Conservation (phyloP, 2,329 filamentous ascomycete genomes). For the Phoma sp. region DNA sequence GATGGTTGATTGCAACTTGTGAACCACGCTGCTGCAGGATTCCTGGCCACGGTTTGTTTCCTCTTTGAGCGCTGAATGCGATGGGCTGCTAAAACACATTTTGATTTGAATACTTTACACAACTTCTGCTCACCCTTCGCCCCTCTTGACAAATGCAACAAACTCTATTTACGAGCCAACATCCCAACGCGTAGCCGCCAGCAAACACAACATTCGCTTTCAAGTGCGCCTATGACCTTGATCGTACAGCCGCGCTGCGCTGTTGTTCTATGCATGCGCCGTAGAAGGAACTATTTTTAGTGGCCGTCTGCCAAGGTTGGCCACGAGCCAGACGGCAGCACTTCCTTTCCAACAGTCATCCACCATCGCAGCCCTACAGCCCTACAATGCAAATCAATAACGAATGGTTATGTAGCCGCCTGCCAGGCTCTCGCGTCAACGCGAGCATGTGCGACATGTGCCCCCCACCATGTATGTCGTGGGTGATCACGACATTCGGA, state of each 20-base stretch:
- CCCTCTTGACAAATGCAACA: constrained; percentile 1
- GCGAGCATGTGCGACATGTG: constrained; percentile 18
- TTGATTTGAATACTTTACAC: constrained; percentile 3
- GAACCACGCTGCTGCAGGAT: constrained; percentile 8
- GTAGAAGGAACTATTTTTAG: constrained; percentile 39
- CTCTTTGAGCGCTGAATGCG: constrained; percentile 7
- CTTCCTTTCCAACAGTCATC: constrained; percentile 7
- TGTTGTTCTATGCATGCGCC: constrained; percentile 5
- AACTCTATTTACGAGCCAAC: not conserved
- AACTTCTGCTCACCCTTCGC: not conserved
- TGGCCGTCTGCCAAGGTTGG: constrained; percentile 18
- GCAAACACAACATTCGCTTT: constrained; percentile 5
- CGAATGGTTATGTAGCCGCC: constrained; percentile 14
- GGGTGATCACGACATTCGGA: constrained; percentile 14
- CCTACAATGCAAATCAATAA: constrained; percentile 20
- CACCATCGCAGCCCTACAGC: constrained; percentile 29
- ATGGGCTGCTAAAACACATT: constrained; percentile 13
- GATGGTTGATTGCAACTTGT: constrained; percentile 7
- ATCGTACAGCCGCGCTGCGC: constrained; percentile 6
- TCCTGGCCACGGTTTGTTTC: constrained; percentile 4
- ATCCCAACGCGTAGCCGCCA: constrained; percentile 1
- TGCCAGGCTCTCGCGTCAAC: constrained; percentile 13
- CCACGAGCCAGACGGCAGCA: constrained; percentile 31
- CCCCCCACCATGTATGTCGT: constrained; percentile 25
- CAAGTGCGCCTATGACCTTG: constrained; percentile 1